Evolutionary conservation across 495 filamentous ascomycete species (phyloP).

Genomic region (Xylaria flabelliformis): DNA sequence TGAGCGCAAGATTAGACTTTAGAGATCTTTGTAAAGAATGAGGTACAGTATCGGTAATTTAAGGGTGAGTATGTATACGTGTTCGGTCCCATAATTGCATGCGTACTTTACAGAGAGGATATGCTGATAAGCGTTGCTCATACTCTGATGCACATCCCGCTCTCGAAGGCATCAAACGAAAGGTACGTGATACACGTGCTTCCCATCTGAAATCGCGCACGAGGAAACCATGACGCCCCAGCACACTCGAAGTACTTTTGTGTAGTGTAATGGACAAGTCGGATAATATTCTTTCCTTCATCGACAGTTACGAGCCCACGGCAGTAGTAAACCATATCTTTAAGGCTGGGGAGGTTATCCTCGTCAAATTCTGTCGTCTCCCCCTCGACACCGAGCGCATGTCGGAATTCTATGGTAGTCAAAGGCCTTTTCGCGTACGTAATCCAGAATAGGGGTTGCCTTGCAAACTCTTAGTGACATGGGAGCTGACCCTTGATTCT

Average conservation of each 20-base stretch:
- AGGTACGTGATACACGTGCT: constrained; percentile 1
- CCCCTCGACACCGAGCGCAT: background rate
- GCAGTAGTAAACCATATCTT: background rate
- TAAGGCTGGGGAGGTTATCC: background rate
- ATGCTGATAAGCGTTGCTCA: background rate
- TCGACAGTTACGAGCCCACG: constrained; percentile 1
- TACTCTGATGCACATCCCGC: background rate
- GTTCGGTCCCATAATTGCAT: background rate
- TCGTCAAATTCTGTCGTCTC: background rate
- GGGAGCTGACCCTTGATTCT: background rate
- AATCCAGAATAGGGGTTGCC: background rate
- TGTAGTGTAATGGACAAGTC: background rate
- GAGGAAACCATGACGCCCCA: background rate
- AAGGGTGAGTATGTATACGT: background rate
- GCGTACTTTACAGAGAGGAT: background rate
- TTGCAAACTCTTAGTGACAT: background rate
- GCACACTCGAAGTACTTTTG: background rate
- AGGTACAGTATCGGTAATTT: background rate
- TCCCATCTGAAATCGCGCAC: background rate
- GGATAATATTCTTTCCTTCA: background rate
- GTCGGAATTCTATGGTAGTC: background rate
- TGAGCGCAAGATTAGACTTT: background rate
- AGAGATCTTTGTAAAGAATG: background rate
- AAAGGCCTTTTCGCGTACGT: background rate
- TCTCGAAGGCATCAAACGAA: background rate